Percentiles rank a stretch among this genome's conserved stretches.
phyloP scores from a whole-genome alignment of 345 rosid species.

The Cardiospermum halicacabum region DNA sequence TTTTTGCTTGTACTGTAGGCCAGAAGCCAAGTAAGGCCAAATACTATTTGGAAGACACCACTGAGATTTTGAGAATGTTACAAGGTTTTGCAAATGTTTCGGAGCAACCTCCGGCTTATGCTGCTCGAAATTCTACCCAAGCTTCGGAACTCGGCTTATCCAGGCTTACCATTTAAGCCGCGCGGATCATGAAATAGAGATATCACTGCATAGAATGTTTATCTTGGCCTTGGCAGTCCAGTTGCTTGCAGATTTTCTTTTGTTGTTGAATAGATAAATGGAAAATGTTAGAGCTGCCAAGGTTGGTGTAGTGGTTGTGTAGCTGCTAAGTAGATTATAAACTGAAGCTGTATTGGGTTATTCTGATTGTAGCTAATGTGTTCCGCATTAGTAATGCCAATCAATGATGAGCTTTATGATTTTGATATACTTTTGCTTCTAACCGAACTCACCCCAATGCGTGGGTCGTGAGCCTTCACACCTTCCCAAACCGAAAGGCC shows the following conservation, averaged over 20 bases:
- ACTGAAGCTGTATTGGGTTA: not conserved
- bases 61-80: constrained; percentile 72
- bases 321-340: not conserved
- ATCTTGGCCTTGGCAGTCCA: not conserved
- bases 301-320: not conserved
- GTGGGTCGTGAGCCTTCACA: too few relatives aligned
- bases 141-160: not conserved
- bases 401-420: not conserved
- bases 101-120: constrained; percentile 17
- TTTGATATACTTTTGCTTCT: not conserved
- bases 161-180: not conserved
- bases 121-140: constrained; percentile 15
- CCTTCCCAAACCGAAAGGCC: too few relatives aligned
- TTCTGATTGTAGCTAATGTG: not conserved
- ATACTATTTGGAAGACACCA: constrained; percentile 82
- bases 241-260: not conserved
- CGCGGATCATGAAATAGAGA: not conserved
- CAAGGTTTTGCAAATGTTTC: constrained; percentile 54
- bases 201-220: not conserved
- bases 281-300: not conserved
- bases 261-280: not conserved
- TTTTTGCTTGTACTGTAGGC: constrained; percentile 89
- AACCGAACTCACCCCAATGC: too few relatives aligned
- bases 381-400: not conserved
- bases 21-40: constrained; percentile 94